Evolutionary conservation across 2,329 filamentous ascomycete genomes (phyloP), one percentile per base, ranked within the genome.

Genomic region (Colletotrichum orchidophilum): DNA sequence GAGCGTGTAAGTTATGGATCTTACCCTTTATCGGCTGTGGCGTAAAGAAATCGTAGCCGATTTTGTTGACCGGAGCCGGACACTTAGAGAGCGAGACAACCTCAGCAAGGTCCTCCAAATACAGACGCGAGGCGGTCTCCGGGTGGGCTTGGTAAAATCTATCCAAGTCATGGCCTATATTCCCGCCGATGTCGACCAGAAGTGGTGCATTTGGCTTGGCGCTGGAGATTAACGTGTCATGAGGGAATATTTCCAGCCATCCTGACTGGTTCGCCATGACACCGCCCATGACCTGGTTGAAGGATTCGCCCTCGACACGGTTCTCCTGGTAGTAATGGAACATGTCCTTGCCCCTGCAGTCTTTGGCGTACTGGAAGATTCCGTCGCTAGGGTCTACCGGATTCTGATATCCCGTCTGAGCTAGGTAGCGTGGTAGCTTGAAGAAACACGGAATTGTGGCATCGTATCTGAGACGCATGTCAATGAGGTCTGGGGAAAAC

Each of bases 231-330:
- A 82, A 59, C 7, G 71, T 75, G 1, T 79, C 75, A 9, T 80
- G 80, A 1, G 78, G 79, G 54, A 79, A 81, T 1, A 82, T 71
- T 6, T 81, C 80, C 0, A 77, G 74, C 81, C 80, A 82, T 7
- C 42, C 42, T 13, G 42, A 13, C 13, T 46, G 42, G 9, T 13
- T 46, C 11, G 42, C 42, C 42, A 46, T 46, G 42, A 46, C 42
- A 18, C 42, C 42, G 42, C 42, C 42, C 42, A 46, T 46, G 42
- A 46, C 42, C 11, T 46, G 42, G 42, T 46, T 46, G 42, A 46
- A 46, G 13, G 42, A 46, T 18, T 46, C 42, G 42, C 42, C 42
- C 42, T 46, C 42, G 9, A 18, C 42, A 13, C n/a, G 5, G 13
- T 46, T 18, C 42, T 46, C 11, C 13, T 46, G 42, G 42, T 46